Percentiles rank a stretch among this genome's conserved stretches.
phyloP scores from a whole-genome alignment of 2,329 filamentous ascomycete genomes.

The Verticillium tricorpus region DNA sequence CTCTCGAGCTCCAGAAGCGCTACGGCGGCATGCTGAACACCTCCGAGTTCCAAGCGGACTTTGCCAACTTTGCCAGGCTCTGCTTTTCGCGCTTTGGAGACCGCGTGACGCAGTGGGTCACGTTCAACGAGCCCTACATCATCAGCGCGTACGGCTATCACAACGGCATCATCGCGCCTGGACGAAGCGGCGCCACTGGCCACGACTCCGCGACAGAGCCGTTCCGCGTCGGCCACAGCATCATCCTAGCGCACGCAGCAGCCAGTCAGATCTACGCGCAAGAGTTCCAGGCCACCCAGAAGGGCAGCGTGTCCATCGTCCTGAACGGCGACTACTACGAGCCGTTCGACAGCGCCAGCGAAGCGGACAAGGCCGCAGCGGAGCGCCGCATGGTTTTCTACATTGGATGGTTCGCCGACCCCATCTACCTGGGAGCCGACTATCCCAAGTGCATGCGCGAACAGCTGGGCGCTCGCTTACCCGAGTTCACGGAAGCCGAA shows the following conservation, averaged over 20 bases:
- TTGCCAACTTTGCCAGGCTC: constrained; percentile 70
- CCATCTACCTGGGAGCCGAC: constrained; percentile 70
- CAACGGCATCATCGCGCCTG: constrained; percentile 73
- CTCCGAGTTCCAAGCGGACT: constrained; percentile 78
- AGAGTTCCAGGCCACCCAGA: constrained; percentile 68
- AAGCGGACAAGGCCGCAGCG: constrained; percentile 70
- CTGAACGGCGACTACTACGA: constrained; percentile 81
- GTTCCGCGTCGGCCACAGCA: constrained; percentile 77
- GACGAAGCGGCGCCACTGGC: constrained; percentile 70
- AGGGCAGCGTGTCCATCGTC: constrained; percentile 80
- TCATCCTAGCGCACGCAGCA: constrained; percentile 73
- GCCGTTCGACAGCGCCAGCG: constrained; percentile 67
- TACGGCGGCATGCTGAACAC: constrained; percentile 80
- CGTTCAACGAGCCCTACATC: constrained; percentile 89
- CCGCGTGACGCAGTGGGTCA: constrained; percentile 78
- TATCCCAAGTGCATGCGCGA: constrained; percentile 80
- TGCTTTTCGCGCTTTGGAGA: constrained; percentile 70
- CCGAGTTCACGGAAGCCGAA: constrained; percentile 70
- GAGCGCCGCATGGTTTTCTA: constrained; percentile 82
- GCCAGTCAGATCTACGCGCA: constrained; percentile 79
- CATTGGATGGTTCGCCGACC: constrained; percentile 85
- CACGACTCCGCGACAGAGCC: constrained; percentile 74
- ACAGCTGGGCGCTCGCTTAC: constrained; percentile 75
- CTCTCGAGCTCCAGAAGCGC: constrained; percentile 70
- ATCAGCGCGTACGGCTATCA: constrained; percentile 76